phyloP scores from a whole-genome alignment of 2,329 filamentous ascomycete species.

The Zelopaecilomyces penicillatus region DNA sequence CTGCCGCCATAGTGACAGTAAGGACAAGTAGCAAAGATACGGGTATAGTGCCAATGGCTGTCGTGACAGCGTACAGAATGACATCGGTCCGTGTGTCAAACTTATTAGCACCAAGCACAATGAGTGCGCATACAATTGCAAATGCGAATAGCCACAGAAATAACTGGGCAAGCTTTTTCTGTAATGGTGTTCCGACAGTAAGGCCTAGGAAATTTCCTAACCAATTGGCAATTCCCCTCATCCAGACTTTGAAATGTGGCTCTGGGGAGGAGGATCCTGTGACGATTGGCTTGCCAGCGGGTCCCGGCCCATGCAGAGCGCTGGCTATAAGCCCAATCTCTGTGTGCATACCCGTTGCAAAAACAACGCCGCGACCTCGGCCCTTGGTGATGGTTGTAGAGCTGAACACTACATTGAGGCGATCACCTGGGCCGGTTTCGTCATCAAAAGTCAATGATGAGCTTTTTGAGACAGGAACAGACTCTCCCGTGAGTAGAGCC shows the following conservation, averaged over 20 bases:
- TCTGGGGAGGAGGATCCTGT: constrained; percentile 1
- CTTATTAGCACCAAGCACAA: constrained; percentile 30
- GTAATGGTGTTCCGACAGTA: constrained; percentile 55
- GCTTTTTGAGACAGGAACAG: constrained; percentile 43
- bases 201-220: constrained; percentile 35
- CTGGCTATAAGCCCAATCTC: constrained; percentile 50
- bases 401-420: constrained; percentile 49
- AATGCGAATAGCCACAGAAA: constrained; percentile 56
- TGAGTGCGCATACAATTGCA: constrained; percentile 32
- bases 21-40: constrained; percentile 39
- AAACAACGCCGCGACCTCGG: constrained; percentile 47
- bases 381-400: constrained; percentile 49
- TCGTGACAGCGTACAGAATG: constrained; percentile 30
- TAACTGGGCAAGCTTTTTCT: constrained; percentile 58
- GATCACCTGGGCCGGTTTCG: constrained; percentile 36
- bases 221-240: constrained; percentile 6
- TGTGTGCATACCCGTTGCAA: constrained; percentile 49
- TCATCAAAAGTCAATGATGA: constrained; percentile 30
- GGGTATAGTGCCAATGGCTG: constrained; percentile 36
- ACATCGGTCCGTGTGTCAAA: constrained; percentile 26
- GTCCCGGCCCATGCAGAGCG: constrained; percentile 20
- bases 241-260: constrained; percentile 1
- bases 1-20: constrained; percentile 46
- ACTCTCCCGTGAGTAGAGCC: constrained; percentile 51
- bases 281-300: background rate